Conservation (phyloP, 129 eudicot species). For the Flaveria sonorensis region DNA sequence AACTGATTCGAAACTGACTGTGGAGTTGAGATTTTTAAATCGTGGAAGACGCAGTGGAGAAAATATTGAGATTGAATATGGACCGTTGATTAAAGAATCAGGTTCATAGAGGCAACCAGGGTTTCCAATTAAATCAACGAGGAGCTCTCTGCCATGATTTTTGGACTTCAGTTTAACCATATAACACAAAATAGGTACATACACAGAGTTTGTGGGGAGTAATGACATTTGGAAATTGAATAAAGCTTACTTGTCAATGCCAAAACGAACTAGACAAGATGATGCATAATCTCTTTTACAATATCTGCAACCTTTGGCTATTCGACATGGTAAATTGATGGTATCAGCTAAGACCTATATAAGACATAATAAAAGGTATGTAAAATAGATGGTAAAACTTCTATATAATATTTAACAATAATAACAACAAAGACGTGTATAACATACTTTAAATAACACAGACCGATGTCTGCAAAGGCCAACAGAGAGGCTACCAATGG, state of each 20-base stretch:
- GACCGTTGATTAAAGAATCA: conserved; percentile 88
- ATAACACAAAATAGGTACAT: conserved; percentile 4
- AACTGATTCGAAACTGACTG: conserved; percentile 64
- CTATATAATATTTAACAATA: background rate
- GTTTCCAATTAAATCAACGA: conserved; percentile 78
- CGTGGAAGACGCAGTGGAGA: conserved; percentile 84
- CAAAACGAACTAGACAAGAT: conserved; percentile 84
- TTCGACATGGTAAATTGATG: conserved; percentile 82
- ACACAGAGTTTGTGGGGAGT: background rate
- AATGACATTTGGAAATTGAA: background rate
- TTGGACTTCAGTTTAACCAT: background rate
- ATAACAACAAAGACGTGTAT: conserved; percentile 15
- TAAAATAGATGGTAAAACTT: background rate
- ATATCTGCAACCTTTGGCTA: conserved; percentile 83
- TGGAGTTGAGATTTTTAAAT: conserved; percentile 56
- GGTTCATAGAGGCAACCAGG: conserved; percentile 89
- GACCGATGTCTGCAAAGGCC: conserved; percentile 96
- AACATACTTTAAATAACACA: conserved; percentile 78
- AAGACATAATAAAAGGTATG: conserved; percentile 16
- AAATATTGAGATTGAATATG: conserved; percentile 87
- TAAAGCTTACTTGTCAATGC: conserved; percentile 51
- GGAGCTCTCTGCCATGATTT: conserved; percentile 62
- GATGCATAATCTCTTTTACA: conserved; percentile 72
- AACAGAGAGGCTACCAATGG: conserved; percentile 75
- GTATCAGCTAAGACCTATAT: conserved; percentile 83